Evolutionary conservation across 2,329 filamentous ascomycete genomes (phyloP).

Genomic region (Fusarium sp.): DNA sequence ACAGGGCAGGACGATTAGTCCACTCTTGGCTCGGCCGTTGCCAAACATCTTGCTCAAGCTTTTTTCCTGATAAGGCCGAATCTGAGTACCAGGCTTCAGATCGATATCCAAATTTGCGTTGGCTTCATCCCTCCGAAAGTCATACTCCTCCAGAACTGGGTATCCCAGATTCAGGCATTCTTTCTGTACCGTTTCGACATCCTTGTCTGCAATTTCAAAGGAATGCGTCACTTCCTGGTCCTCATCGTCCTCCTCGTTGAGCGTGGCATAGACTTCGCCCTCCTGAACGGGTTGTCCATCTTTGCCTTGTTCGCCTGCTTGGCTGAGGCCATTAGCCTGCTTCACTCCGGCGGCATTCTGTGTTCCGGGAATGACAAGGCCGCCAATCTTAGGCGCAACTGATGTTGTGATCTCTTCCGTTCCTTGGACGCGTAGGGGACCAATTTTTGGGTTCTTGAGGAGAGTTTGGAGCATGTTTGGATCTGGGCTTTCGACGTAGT

Average conservation of each 20-base stretch:
- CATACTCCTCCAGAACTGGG: conserved; percentile 95
- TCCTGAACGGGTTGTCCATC: conserved; percentile 65
- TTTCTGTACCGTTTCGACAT: conserved; percentile 88
- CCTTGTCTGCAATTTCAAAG: conserved; percentile 86
- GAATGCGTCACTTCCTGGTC: conserved; percentile 89
- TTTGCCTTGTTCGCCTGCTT: conserved; percentile 52
- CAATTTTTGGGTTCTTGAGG: conserved; percentile 86
- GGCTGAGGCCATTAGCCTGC: conserved; percentile 66
- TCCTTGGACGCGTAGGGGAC: conserved; percentile 79
- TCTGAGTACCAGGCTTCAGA: conserved; percentile 86
- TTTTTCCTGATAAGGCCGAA: conserved; percentile 96
- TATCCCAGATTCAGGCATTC: conserved; percentile 87
- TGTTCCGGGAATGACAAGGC: conserved; percentile 91
- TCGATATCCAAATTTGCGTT: conserved; percentile 96
- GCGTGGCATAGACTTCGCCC: conserved; percentile 75
- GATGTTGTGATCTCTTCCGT: conserved; percentile 79
- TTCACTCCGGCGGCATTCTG: conserved; percentile 90
- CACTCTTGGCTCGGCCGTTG: conserved; percentile 95
- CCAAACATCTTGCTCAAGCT: conserved; percentile 99
- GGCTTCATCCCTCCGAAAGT: conserved; percentile 89
- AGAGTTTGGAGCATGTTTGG: conserved; percentile 85
- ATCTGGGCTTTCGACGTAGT: conserved; percentile 93
- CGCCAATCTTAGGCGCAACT: conserved; percentile 85
- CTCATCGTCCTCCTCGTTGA: conserved; percentile 88
- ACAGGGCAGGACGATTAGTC: conserved; percentile 96